Evolutionary conservation across 2,329 filamentous ascomycete species (phyloP).

Genomic region (Colletotrichum incanum): DNA sequence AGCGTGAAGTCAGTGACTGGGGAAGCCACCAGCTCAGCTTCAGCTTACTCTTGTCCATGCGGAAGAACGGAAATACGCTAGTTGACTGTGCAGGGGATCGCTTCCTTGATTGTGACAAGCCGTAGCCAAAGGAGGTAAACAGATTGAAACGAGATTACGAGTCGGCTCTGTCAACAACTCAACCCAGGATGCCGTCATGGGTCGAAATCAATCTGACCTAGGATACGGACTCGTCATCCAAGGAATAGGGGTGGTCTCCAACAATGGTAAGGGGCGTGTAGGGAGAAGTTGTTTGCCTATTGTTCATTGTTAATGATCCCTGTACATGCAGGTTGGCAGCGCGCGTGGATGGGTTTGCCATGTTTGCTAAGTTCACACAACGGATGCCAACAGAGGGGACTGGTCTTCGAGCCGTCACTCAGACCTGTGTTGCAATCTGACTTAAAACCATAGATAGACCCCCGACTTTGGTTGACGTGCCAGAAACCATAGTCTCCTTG

Average conservation of each 20-base stretch:
- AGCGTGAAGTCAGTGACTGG: background rate
- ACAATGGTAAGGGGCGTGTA: background rate
- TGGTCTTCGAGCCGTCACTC: background rate
- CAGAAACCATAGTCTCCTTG: background rate
- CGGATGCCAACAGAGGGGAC: background rate
- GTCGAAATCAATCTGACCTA: constrained; percentile 5
- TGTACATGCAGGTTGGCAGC: background rate
- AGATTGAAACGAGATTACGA: background rate
- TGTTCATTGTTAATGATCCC: background rate
- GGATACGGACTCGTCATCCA: background rate
- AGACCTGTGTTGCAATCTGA: background rate
- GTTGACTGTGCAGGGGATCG: no score
- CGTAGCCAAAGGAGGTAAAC: background rate
- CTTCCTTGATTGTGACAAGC: background rate
- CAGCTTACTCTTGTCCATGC: background rate
- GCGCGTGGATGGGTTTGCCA: no score
- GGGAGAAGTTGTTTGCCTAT: background rate
- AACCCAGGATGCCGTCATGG: background rate
- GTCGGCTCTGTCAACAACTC: background rate
- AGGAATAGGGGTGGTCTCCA: constrained; percentile 1
- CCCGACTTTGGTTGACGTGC: background rate
- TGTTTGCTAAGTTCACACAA: background rate
- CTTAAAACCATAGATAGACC: constrained; percentile 16
- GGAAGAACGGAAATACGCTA: background rate
- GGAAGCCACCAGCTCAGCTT: background rate